Conservation (phyloP, 2,329 filamentous ascomycete species). For the Monosporascus sp. region DNA sequence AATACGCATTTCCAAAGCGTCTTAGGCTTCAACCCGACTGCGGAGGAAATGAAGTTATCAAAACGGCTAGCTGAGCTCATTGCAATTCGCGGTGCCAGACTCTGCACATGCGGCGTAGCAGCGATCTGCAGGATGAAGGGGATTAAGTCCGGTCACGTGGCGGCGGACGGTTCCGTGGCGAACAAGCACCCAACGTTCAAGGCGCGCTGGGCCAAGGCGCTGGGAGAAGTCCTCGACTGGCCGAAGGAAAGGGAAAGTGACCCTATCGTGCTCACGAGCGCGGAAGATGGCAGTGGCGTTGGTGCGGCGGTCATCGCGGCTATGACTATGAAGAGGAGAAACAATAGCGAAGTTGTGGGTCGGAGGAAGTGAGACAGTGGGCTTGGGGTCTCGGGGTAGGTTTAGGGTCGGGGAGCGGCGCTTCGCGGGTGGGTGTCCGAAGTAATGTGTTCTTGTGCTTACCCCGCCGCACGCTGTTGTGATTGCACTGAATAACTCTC, state of each 20-base stretch:
- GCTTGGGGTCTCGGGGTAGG: too few relatives aligned
- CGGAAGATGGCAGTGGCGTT: constrained; percentile 71
- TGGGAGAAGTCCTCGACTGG: constrained; percentile 73
- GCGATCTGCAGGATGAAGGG: constrained; percentile 74
- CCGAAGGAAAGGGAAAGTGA: constrained; percentile 58
- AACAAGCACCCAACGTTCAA: constrained; percentile 80
- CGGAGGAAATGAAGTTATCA: constrained; percentile 64
- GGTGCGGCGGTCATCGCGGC: constrained; percentile 68
- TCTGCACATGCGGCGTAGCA: constrained; percentile 69
- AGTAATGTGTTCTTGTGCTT: too few relatives aligned
- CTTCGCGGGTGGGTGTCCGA: too few relatives aligned
- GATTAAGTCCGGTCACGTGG: constrained; percentile 65
- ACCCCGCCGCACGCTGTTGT: too few relatives aligned
- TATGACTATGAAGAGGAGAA: constrained; percentile 19
- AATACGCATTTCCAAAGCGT: not conserved
- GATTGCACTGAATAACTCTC: too few relatives aligned
- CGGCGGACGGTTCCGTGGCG: constrained; percentile 72
- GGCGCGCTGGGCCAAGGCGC: constrained; percentile 61
- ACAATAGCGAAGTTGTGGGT: too few relatives aligned
- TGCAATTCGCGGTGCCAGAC: constrained; percentile 66
- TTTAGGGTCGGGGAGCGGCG: too few relatives aligned
- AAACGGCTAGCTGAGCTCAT: constrained; percentile 69
- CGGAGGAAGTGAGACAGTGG: too few relatives aligned
- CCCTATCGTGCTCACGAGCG: constrained; percentile 61
- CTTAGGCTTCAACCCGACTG: constrained; percentile 33